Evolutionary conservation across 768 basidiomycete species (phyloP).

Genomic region (Rhodotorula kratochvilovae): DNA sequence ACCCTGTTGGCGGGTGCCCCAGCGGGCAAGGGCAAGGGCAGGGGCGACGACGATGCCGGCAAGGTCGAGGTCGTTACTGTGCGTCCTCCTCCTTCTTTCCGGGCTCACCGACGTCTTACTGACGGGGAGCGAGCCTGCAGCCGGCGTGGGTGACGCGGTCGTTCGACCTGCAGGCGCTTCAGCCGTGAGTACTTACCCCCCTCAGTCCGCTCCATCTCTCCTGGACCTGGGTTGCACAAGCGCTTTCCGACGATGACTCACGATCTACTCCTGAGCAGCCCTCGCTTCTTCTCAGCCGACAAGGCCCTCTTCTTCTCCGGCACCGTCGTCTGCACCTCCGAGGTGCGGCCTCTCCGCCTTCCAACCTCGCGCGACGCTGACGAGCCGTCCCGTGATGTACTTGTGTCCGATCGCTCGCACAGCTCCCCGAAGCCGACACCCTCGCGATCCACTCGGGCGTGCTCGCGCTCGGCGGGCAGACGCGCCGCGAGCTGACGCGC

Average conservation of each 20-base stretch:
- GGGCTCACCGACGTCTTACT: no score
- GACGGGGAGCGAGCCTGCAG: slow-evolving; percentile 4
- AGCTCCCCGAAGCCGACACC: slow-evolving; percentile 63
- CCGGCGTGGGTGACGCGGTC: slow-evolving; percentile 65
- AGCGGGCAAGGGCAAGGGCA: slow-evolving; percentile 9
- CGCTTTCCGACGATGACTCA: neutral
- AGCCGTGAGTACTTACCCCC: slow-evolving; percentile 54
- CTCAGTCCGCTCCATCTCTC: no score
- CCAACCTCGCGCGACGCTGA: no score
- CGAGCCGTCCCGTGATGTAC: no score
- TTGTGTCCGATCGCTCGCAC: neutral
- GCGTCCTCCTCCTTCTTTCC: neutral
- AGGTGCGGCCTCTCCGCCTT: slow-evolving; percentile 51
- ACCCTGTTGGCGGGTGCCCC: no score
- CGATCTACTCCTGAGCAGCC: neutral
- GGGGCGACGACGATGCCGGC: neutral
- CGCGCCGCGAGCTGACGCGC: slow-evolving; percentile 66
- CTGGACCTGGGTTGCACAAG: no score
- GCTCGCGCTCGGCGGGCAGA: slow-evolving; percentile 72
- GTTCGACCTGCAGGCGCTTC: slow-evolving; percentile 57
- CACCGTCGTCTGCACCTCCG: slow-evolving; percentile 65
- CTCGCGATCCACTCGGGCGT: slow-evolving; percentile 71
- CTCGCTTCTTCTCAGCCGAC: slow-evolving; percentile 65
- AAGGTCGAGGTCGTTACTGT: slow-evolving; percentile 27
- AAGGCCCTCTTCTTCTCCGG: slow-evolving; percentile 77